Evolutionary conservation across 441 rosid species (phyloP), one percentile per base, ranked within the genome.

Genomic region (Gossypium trilobum): DNA sequence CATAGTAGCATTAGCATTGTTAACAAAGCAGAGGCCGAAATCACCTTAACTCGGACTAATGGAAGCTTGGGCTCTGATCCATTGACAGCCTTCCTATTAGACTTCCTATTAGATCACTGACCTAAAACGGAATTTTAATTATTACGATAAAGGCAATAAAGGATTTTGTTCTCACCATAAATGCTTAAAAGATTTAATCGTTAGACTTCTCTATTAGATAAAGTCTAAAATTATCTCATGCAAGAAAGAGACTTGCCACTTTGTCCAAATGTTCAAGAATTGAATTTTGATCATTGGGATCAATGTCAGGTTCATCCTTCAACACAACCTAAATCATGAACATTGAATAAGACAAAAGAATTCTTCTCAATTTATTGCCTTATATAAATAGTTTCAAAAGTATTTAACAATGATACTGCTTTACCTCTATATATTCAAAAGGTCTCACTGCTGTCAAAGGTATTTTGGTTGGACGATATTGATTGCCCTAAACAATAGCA

Each of bases 401-500:
- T 27, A 59, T 56, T 8, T 5, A 60, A 74, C 60, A 51, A 25
- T 25, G n/a, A 60, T 0, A 46, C 9, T 27, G 36, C 6, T 69
- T 65, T 83, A 92, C 97, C 97, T 95, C 99, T 60, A 86, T 77
- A 80, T 92, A 95, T 77, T 88, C 99, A 39, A 92, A 95, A 66
- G 98, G 98, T 80, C 99, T 84, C 80, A 95, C 95, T 68, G 99
- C 87, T 57, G 86, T 88, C 88, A 95, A 78, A 80, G 98, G 97
- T 83, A 92, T 87, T 88, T 92, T 95, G 54, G 99, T 89, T 73
- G 98, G 99, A 77, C 98, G 99, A 73, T 95, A 95, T 54, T 91
- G 99, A 87, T 91, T 95, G 75, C 93, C 97, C 97, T 94, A 68
- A 71, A 14, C 60, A 58, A 1, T 70, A 78, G 14, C 11, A 77